These are phyloP conservation scores for Schoenoplectus triqueter DNA, from an alignment of 202 grass and related monocot species.

Conservation along the genomic window DNA sequence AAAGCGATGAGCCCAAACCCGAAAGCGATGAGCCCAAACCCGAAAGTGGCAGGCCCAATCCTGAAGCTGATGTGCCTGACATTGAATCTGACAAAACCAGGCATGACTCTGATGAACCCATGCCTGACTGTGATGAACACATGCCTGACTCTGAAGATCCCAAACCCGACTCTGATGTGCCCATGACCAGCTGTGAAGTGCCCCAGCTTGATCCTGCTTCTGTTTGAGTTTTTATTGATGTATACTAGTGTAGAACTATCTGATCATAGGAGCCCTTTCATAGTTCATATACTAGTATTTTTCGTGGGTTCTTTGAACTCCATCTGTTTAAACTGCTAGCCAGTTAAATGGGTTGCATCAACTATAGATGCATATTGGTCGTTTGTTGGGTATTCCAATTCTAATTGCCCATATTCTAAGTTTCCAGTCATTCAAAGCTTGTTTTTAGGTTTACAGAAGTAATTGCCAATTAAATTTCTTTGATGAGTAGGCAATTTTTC, in stretches of 20 bases:
- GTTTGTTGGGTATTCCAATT: not conserved
- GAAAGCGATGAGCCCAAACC: not conserved
- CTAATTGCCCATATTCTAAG: not conserved
- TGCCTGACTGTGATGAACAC: conserved; percentile 46
- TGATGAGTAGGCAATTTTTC: no score
- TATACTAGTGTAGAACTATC: not conserved
- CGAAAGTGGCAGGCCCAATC: not conserved
- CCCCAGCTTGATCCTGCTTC: conserved; percentile 5
- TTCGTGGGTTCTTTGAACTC: not conserved
- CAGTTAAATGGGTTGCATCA: not conserved
- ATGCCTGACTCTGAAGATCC: conserved; percentile 42
- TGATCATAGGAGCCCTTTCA: not conserved
- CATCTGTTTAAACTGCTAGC: not conserved
- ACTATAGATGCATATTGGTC: not conserved
- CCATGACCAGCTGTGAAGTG: conserved; percentile 6
- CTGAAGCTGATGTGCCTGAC: conserved; percentile 51
- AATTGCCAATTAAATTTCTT: not conserved
- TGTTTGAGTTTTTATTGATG: conserved; percentile 16
- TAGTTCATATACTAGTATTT: not conserved
- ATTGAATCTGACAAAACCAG: conserved; percentile 31
- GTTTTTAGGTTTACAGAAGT: not conserved
- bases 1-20: not conserved
- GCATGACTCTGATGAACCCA: conserved; percentile 13
- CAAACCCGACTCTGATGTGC: not conserved
- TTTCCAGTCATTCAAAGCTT: not conserved